Evolutionary conservation across 345 rosid species (phyloP), one percentile per base, ranked within the genome.

Genomic region (Bretschneidera sinensis): DNA sequence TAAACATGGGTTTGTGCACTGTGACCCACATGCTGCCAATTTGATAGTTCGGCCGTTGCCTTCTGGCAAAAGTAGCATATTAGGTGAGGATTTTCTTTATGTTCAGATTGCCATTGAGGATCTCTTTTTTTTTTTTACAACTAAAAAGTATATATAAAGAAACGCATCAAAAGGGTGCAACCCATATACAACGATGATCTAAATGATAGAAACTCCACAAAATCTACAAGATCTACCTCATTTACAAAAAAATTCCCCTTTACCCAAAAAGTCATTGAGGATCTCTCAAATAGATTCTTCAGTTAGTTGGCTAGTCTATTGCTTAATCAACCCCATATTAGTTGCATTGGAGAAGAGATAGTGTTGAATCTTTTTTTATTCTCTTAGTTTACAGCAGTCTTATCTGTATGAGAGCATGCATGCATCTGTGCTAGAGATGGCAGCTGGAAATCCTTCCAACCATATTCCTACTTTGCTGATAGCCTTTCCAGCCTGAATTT

Each of bases 21-120:
- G 98, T 74, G 98, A 92, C 33, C 98, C 98, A n/a, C 98, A 92
- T 69, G 97, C 96, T 60, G 96, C 98, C 53, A 92, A 92, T 74
- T 67, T 92, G 81, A 76, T 92, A 13, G 81, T 92, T 69, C 92
- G 97, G 54, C 87, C 92, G 57, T 57, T 83, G 67, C 95, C 97
- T 71, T 81, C 78, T 54, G 77, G 84, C 20, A 79, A 70, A 74
- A 61, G 51, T 67, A 76, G 76, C 71, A 70, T 87, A 60, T 70
- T 81, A 45, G 90, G 91, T 80, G 63, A 81, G 80, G 55, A 45
- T 58, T 59, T 62, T 43, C 16, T 39, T 24, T 35, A 21, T 75
- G 51, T 68, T 60, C 43, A 54, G n/a, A 61, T 64, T 24, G 20
- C 70, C n/a, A 58, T 31, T 57, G 51, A 51, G 25, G n/a, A 43